Conservation (phyloP, 768 basidiomycete genomes). For the Boletus edulis region DNA sequence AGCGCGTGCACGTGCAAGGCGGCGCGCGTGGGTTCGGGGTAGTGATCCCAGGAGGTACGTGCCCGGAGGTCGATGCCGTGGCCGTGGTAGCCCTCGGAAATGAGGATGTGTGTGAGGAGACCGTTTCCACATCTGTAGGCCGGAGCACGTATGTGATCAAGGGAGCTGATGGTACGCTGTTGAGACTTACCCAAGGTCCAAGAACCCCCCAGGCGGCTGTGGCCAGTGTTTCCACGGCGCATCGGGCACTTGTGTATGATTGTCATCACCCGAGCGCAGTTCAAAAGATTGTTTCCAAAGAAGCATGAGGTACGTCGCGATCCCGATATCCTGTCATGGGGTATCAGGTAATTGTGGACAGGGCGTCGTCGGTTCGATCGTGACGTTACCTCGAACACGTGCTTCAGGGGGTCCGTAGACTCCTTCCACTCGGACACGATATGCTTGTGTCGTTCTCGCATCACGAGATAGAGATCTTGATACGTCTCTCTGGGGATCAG, state of each 20-base stretch:
- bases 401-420: slow-evolving; percentile 82
- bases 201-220: slow-evolving; percentile 78
- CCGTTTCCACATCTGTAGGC: slow-evolving; percentile 83
- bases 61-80: slow-evolving; percentile 84
- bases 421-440: slow-evolving; percentile 76
- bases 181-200: slow-evolving; percentile 75
- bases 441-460: slow-evolving; percentile 83
- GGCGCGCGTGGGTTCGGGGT: slow-evolving; percentile 59
- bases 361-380: not conserved
- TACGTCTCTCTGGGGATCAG: slow-evolving; percentile 74
- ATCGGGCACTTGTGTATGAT: not conserved
- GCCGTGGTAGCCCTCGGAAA: slow-evolving; percentile 80
- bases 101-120: slow-evolving; percentile 83
- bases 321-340: slow-evolving; percentile 77
- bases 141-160: not conserved
- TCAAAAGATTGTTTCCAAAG: slow-evolving; percentile 80
- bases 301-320: slow-evolving; percentile 89
- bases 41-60: slow-evolving; percentile 81
- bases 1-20: slow-evolving; percentile 68
- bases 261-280: not conserved
- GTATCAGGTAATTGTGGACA: not conserved
- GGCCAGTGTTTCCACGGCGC: slow-evolving; percentile 72
- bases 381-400: slow-evolving; percentile 76
- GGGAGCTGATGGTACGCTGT: not conserved
- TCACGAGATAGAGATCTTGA: slow-evolving; percentile 85